Conservation (phyloP, 2,329 filamentous ascomycete species). For the Botryosphaeria agaves region DNA sequence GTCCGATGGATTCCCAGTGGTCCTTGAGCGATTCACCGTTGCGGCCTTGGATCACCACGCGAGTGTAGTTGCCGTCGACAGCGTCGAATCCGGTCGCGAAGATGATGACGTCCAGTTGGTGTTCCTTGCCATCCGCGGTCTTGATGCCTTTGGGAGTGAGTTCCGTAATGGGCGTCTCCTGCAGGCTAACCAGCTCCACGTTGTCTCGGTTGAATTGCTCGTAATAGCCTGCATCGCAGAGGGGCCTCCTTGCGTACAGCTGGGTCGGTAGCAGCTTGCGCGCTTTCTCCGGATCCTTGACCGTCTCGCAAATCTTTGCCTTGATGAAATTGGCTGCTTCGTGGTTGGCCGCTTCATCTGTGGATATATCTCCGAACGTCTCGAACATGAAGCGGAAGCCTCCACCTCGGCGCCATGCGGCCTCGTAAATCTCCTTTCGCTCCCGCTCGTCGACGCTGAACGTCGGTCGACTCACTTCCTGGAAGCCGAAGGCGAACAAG, state of each 20-base stretch:
- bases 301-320: constrained; percentile 14
- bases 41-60: constrained; percentile 13
- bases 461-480: constrained; percentile 9
- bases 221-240: constrained; percentile 7
- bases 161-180: constrained; percentile 5
- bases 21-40: constrained; percentile 13
- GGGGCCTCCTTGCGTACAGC: neutral
- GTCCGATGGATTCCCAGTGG: constrained; percentile 13
- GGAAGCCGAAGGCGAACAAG: constrained; percentile 16
- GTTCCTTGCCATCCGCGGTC: constrained; percentile 7
- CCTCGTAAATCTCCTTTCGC: constrained; percentile 12
- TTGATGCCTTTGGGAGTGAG: constrained; percentile 7
- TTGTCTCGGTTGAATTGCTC: constrained; percentile 11
- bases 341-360: constrained; percentile 20
- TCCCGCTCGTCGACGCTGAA: constrained; percentile 9
- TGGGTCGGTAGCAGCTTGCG: constrained; percentile 30
- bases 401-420: constrained; percentile 14
- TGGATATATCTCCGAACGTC: constrained; percentile 19
- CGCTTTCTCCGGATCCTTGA: constrained; percentile 30
- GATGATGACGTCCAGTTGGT: constrained; percentile 11
- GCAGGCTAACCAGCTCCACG: constrained; percentile 10
- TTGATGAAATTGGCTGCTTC: constrained; percentile 19
- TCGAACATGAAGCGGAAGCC: constrained; percentile 21
- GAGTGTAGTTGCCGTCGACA: constrained; percentile 16
- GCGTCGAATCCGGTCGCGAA: constrained; percentile 24